phyloP scores from a whole-genome alignment of 192 early-diverging fungal genomes.

The Coemansia sp. region DNA sequence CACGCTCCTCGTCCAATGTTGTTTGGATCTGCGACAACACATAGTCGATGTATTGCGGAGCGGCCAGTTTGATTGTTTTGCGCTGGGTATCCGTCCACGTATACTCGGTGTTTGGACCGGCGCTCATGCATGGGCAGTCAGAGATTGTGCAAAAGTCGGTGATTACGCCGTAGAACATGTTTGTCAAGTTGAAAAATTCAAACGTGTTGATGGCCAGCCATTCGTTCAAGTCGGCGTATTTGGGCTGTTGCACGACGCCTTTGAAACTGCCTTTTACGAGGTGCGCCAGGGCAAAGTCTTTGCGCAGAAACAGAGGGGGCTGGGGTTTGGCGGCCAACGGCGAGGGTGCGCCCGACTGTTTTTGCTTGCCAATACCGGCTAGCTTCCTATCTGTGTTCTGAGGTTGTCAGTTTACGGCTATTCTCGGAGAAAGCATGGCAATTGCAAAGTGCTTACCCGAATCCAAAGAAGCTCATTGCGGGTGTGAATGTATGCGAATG shows the following conservation, averaged over 20 bases:
- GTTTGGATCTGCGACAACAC: slow-evolving; percentile 85
- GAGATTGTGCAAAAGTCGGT: slow-evolving; percentile 83
- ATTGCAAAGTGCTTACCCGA: slow-evolving; percentile 31
- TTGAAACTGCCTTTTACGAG: slow-evolving; percentile 92
- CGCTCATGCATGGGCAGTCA: slow-evolving; percentile 84
- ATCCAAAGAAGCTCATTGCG: slow-evolving; percentile 54
- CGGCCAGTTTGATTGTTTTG: slow-evolving; percentile 80
- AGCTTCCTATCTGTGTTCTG: slow-evolving; percentile 29
- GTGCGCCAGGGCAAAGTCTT: slow-evolving; percentile 63
- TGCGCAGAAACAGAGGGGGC: slow-evolving; percentile 61
- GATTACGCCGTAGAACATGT: slow-evolving; percentile 86
- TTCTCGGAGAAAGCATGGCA: neutral
- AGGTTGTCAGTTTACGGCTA: neutral
- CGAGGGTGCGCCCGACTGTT: slow-evolving; percentile 27
- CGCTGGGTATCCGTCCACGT: slow-evolving; percentile 86
- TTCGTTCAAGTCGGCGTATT: slow-evolving; percentile 90
- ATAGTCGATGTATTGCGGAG: slow-evolving; percentile 95
- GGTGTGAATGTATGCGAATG: too few relatives aligned
- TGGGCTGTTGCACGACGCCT: slow-evolving; percentile 84
- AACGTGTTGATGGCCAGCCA: slow-evolving; percentile 88
- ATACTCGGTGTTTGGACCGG: slow-evolving; percentile 81
- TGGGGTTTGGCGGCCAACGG: slow-evolving; percentile 24
- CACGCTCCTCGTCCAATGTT: slow-evolving; percentile 80
- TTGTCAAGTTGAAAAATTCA: slow-evolving; percentile 92
- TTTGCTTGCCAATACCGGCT: slow-evolving; percentile 52